Evolutionary conservation across 495 filamentous ascomycete genomes (phyloP).

Genomic region (Xylaria nigripes): DNA sequence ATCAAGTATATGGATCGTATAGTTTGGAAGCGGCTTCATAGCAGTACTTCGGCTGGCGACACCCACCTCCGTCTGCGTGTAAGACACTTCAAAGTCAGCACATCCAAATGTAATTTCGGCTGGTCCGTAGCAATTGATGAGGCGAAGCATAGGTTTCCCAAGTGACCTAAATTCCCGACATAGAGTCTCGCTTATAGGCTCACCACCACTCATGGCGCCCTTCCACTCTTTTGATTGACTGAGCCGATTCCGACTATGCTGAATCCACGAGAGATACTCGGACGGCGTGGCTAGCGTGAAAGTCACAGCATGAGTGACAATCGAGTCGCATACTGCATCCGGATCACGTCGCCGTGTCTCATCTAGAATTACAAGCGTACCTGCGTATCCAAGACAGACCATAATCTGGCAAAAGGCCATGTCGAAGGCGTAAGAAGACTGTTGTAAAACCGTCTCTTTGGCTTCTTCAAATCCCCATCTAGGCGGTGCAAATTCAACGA

Average conservation of each 20-base stretch:
- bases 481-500: slow-evolving; percentile 5
- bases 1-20: slow-evolving; percentile 33
- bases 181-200: background rate
- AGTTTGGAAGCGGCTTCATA: slow-evolving; percentile 15
- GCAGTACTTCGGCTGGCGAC: background rate
- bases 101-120: slow-evolving; percentile 1
- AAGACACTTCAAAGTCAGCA: background rate
- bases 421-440: slow-evolving; percentile 17
- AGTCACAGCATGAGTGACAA: slow-evolving; percentile 6
- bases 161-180: background rate
- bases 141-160: background rate
- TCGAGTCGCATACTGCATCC: slow-evolving; percentile 3
- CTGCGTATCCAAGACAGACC: slow-evolving; percentile 7
- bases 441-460: slow-evolving; percentile 13
- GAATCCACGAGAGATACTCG: slow-evolving; percentile 9
- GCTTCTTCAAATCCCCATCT: background rate
- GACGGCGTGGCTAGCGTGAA: slow-evolving; percentile 14
- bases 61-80: background rate
- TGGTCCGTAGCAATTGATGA: slow-evolving; percentile 5
- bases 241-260: background rate
- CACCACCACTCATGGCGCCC: background rate
- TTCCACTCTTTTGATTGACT: background rate
- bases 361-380: slow-evolving; percentile 8
- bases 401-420: slow-evolving; percentile 16
- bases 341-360: slow-evolving; percentile 7